A percentile compares a stretch with the other conserved stretches of the same genome.
phyloP scores from a whole-genome alignment of 1,139 yeast genomes.

The Pichia sp. region DNA sequence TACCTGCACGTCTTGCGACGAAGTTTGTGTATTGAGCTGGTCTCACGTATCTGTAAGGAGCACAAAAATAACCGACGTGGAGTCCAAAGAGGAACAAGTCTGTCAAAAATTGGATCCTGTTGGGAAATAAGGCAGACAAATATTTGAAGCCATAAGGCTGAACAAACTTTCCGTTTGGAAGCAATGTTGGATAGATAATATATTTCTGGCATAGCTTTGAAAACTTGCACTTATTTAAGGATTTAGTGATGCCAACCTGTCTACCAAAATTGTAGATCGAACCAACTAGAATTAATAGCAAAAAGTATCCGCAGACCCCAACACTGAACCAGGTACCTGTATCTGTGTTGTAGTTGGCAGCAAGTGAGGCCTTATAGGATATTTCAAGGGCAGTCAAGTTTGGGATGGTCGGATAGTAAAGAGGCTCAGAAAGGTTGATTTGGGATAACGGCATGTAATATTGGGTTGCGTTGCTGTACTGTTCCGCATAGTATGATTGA shows the following conservation, averaged over 20 bases:
- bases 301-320: conserved; percentile 40
- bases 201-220: conserved; percentile 22
- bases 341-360: conserved; percentile 22
- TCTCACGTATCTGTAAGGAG: conserved; percentile 40
- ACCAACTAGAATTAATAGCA: conserved; percentile 26
- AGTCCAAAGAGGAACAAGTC: conserved; percentile 17
- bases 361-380: conserved; percentile 11
- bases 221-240: conserved; percentile 14
- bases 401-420: conserved; percentile 18
- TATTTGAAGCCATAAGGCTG: conserved; percentile 16
- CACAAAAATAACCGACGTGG: conserved; percentile 32
- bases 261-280: conserved; percentile 28
- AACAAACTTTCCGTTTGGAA: conserved; percentile 23
- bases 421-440: conserved; percentile 15
- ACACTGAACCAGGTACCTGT: conserved; percentile 32
- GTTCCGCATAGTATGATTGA: conserved; percentile 20
- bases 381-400: conserved; percentile 11
- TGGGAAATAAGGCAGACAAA: conserved; percentile 38
- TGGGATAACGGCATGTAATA: conserved; percentile 10
- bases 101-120: conserved; percentile 47
- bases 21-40: conserved; percentile 41
- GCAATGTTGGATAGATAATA: conserved; percentile 23
- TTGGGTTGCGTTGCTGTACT: conserved; percentile 28
- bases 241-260: conserved; percentile 15
- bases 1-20: conserved; percentile 46